phyloP scores from a whole-genome alignment of 2,329 filamentous ascomycete species.

The Aspergillus sp. region DNA sequence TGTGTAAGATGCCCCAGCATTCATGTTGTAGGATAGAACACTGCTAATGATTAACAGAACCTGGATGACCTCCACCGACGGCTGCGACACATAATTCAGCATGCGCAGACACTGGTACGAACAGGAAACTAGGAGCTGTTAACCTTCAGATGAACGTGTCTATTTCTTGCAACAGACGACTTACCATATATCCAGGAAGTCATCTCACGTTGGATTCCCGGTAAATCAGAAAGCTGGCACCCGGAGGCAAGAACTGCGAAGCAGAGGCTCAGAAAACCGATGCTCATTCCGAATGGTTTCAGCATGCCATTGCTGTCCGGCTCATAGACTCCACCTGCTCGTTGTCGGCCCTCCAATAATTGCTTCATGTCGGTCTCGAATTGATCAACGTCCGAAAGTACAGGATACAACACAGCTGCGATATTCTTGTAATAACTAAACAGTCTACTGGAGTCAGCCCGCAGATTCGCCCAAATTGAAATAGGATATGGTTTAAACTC shows the following conservation, averaged over 20 bases:
- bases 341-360: constrained; percentile 52
- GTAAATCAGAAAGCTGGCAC: constrained; percentile 58
- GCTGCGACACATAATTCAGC: constrained; percentile 63
- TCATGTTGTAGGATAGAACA: constrained; percentile 64
- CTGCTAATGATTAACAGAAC: constrained; percentile 63
- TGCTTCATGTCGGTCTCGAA: constrained; percentile 53
- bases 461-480: background rate
- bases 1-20: constrained; percentile 63
- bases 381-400: constrained; percentile 51
- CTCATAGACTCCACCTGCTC: constrained; percentile 42
- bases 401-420: constrained; percentile 58
- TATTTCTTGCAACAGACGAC: constrained; percentile 20
- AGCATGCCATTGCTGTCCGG: constrained; percentile 49
- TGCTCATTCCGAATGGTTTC: constrained; percentile 56
- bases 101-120: constrained; percentile 64
- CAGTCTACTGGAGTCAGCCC: constrained; percentile 37
- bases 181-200: constrained; percentile 63
- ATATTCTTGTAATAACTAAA: constrained; percentile 57
- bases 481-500: constrained; percentile 8
- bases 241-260: constrained; percentile 63
- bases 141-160: constrained; percentile 16
- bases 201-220: constrained; percentile 58
- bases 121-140: constrained; percentile 54
- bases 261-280: constrained; percentile 60
- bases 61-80: constrained; percentile 61